phyloP scores from a whole-genome alignment of 495 filamentous ascomycete genomes.

The Penicillium chermesinum region DNA sequence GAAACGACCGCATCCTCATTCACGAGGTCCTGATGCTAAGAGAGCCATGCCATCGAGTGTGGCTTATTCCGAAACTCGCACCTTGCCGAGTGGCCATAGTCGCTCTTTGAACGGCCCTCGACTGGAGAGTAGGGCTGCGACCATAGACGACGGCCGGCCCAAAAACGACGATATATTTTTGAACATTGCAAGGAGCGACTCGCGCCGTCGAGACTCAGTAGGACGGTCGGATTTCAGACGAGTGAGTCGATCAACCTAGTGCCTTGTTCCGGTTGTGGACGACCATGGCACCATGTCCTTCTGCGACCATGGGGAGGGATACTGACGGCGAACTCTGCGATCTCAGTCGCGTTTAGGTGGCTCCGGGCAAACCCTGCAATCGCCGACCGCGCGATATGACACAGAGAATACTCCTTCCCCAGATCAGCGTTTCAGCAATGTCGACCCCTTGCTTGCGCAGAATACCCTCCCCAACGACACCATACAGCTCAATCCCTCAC shows the following conservation, averaged over 20 bases:
- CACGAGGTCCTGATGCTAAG: conserved; percentile 30
- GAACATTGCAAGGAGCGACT: conserved; percentile 55
- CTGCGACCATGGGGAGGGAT: neutral
- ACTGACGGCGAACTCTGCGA: neutral
- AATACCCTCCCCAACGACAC: conserved; percentile 35
- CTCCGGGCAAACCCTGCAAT: conserved; percentile 35
- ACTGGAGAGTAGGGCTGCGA: conserved; percentile 18
- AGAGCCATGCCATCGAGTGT: conserved; percentile 29
- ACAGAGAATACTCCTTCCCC: conserved; percentile 38
- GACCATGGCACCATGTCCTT: neutral
- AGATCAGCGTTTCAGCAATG: conserved; percentile 37
- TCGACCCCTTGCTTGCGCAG: conserved; percentile 45
- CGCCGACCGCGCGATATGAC: conserved; percentile 29
- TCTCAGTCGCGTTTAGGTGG: conserved; percentile 40
- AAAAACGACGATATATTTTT: conserved; percentile 59
- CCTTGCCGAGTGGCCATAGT: conserved; percentile 29
- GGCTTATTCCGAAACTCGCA: conserved; percentile 27
- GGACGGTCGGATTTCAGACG: conserved; percentile 45
- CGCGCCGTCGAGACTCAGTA: conserved; percentile 39
- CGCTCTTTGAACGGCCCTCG: conserved; percentile 25
- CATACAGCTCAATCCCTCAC: conserved; percentile 31
- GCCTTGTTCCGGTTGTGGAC: neutral
- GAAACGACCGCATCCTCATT: conserved; percentile 19
- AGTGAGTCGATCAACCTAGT: conserved; percentile 35
- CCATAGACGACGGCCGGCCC: conserved; percentile 30